phyloP scores from a whole-genome alignment of 768 basidiomycete genomes.

The Lentinula sp. region DNA sequence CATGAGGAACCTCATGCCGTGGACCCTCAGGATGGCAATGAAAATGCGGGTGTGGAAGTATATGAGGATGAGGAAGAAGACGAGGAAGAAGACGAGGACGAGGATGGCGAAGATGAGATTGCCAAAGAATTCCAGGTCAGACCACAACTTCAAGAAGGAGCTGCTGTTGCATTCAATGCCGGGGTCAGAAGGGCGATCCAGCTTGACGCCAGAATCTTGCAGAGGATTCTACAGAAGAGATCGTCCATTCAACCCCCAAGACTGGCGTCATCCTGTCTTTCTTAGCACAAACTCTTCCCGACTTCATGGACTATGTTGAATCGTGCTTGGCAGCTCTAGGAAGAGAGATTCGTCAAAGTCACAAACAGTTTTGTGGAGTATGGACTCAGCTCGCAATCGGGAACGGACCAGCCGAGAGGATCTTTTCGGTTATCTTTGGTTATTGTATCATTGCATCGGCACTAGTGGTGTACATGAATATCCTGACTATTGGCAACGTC shows the following conservation, averaged over 20 bases:
- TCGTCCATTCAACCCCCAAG: neutral
- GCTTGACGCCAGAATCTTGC: neutral
- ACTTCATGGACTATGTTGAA: slow-evolving; percentile 28
- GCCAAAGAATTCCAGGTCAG: slow-evolving; percentile 17
- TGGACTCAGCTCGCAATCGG: slow-evolving; percentile 66
- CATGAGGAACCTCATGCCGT: neutral
- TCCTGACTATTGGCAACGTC: slow-evolving; percentile 73
- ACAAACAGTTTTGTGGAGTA: slow-evolving; percentile 29
- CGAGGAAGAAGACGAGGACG: slow-evolving; percentile 28
- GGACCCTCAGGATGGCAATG: slow-evolving; percentile 6
- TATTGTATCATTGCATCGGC: slow-evolving; percentile 60
- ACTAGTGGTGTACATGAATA: slow-evolving; percentile 65
- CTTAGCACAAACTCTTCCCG: slow-evolving; percentile 9
- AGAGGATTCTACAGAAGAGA: neutral
- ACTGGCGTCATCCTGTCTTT: neutral
- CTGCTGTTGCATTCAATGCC: slow-evolving; percentile 13
- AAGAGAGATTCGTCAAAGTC: slow-evolving; percentile 40
- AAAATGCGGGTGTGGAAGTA: slow-evolving; percentile 15
- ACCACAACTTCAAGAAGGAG: neutral
- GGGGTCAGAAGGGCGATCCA: neutral
- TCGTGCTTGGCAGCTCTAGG: slow-evolving; percentile 63
- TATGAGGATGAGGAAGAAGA: slow-evolving; percentile 36
- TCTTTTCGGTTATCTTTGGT: slow-evolving; percentile 69
- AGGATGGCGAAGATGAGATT: slow-evolving; percentile 15
- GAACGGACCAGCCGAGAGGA: slow-evolving; percentile 53